Base-by-base conservation (phyloP, 2,329 filamentous ascomycete species). In the Orbilia ellipsospora region DNA sequence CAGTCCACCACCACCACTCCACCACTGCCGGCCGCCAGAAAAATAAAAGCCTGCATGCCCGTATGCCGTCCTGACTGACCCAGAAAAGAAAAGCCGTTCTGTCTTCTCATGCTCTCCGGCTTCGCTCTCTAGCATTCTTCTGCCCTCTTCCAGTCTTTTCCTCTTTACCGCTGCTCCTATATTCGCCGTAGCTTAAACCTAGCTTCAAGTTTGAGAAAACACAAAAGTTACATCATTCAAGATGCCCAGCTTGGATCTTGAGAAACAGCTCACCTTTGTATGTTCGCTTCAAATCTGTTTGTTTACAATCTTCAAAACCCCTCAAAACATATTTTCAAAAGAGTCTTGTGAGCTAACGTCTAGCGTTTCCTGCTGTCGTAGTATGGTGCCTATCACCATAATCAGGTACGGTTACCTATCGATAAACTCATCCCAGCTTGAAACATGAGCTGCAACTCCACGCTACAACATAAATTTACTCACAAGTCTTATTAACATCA, bases 351-450 rank as follows among this genome's bases (percentile, higher is more conserved):
- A 64, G 59, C 68, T 61, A 51, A 77, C 55, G 16, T 15, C 57
- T 13, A 74, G n/a, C 50, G 61, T 54, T 65, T 12, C 73, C 52
- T 12, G 57, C 57, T 52, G 63, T 77, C 78, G 68, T 78, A 95
- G 92, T 95, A 95, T 85, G 92, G 92, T 82, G 88, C 91, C 73
- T 94, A 95, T 81, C 92, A 95, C 83, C 89, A 92, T 81, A 90
- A 94, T 83, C 84, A 87, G 55, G 87, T 79, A 78, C 64, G 52
- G 26, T 45, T 45, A 59, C 26, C 8, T 28, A 10, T 40, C 40
- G 52, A 66, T 48, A 66, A 51, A 42, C 8, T 40, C 26, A 42
- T 44, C 54, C n/a, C 26, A 40, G 57, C 68, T 66, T 67, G 78
- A 78, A 74, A 77, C 79, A 76, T 79, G 78, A 81, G 80, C 75